A percentile compares a stretch with the other conserved stretches of the same genome.
phyloP scores from a whole-genome alignment of 1,284 basidiomycete species.

The Cryptococcus sp. region DNA sequence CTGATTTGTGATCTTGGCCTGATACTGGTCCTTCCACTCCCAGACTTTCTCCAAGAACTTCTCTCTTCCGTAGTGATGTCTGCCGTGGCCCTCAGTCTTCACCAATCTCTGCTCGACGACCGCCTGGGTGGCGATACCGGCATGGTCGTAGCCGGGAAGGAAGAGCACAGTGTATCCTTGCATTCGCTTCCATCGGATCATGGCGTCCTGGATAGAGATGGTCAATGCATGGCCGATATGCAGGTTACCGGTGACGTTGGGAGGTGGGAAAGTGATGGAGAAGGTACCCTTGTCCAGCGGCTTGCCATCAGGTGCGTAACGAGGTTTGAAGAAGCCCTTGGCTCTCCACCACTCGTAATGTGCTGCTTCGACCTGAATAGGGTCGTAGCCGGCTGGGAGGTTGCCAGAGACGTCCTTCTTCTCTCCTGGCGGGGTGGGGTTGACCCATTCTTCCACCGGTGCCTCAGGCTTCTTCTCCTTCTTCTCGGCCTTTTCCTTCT shows the following conservation, averaged over 20 bases:
- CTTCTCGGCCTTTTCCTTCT: constrained; percentile 71
- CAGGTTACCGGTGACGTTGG: constrained; percentile 96
- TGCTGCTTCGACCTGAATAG: constrained; percentile 88
- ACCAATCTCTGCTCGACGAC: constrained; percentile 93
- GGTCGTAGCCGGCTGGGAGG: constrained; percentile 85
- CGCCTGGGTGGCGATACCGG: constrained; percentile 97
- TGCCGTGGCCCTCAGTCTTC: constrained; percentile 78
- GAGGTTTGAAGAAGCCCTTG: constrained; percentile 86
- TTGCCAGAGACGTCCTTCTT: constrained; percentile 83
- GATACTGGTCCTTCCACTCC: constrained; percentile 98
- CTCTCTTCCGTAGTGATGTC: constrained; percentile 93
- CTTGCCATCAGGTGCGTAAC: constrained; percentile 63
- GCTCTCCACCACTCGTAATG: constrained; percentile 99
- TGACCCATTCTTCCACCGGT: constrained; percentile 67
- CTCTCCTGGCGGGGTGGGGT: constrained; percentile 80
- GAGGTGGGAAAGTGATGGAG: constrained; percentile 89
- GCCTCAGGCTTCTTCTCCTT: constrained; percentile 63
- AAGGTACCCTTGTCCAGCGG: constrained; percentile 67
- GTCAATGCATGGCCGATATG: constrained; percentile 98
- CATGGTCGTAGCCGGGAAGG: constrained; percentile 96
- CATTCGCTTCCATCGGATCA: constrained; percentile 96
- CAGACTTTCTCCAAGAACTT: constrained; percentile 89
- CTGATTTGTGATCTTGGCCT: constrained; percentile 86
- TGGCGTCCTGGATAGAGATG: constrained; percentile 85
- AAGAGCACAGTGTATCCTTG: constrained; percentile 88